Evolutionary conservation across 2,329 filamentous ascomycete genomes (phyloP).

Genomic region (Thelonectria discophora): DNA sequence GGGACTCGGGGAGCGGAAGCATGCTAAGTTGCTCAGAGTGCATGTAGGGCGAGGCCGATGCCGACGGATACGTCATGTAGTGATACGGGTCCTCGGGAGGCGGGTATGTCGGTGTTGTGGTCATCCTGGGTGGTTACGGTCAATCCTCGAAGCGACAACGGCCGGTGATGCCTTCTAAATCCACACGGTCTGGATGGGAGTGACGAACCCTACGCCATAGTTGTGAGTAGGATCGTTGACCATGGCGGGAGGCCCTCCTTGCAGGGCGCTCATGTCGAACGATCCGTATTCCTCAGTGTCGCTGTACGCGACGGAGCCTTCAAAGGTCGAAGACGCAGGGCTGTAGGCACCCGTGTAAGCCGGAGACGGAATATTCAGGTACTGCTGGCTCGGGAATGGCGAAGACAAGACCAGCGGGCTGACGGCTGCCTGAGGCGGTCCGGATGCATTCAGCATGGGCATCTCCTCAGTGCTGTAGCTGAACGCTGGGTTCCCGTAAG

Average conservation of each 20-base stretch:
- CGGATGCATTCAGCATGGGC: constrained; percentile 60
- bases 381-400: constrained; percentile 63
- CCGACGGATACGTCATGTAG: constrained; percentile 48
- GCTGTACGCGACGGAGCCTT: constrained; percentile 70
- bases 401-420: constrained; percentile 67
- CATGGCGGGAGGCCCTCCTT: constrained; percentile 57
- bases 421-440: constrained; percentile 55
- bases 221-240: constrained; percentile 55
- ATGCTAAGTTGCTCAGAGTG: constrained; percentile 54
- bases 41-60: constrained; percentile 56
- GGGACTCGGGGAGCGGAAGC: constrained; percentile 58
- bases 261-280: constrained; percentile 56
- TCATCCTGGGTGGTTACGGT: constrained; percentile 63
- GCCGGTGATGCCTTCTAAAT: constrained; percentile 57
- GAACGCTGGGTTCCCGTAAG: constrained; percentile 67
- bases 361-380: constrained; percentile 70
- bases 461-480: constrained; percentile 72
- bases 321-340: constrained; percentile 69
- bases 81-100: constrained; percentile 54
- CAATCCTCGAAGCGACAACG: constrained; percentile 57
- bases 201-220: constrained; percentile 66
- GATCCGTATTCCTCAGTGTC: constrained; percentile 66
- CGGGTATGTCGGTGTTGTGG: constrained; percentile 56
- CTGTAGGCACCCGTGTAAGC: constrained; percentile 67
- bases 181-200: constrained; percentile 70